Evolutionary conservation across 768 basidiomycete species (phyloP), one percentile per base, ranked within the genome.

Genomic region (Boletus huronensis): DNA sequence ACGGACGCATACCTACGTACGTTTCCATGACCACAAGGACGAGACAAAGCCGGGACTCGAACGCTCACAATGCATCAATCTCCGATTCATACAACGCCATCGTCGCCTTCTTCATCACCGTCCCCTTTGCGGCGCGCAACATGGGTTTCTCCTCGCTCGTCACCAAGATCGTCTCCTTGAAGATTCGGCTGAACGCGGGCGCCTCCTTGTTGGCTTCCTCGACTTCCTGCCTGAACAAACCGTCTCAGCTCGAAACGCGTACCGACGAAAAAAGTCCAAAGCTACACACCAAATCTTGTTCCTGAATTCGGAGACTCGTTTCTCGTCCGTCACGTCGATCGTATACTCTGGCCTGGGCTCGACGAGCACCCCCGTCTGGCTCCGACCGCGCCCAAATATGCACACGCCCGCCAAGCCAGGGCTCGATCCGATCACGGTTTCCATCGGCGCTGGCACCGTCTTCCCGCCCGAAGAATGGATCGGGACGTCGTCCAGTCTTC

Each of bases 91-190:
- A 83, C 17, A 65, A 11, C 4, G 50, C 61, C 35, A 79, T 48
- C 1, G 76, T 70, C 5, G 70, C 72, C 52, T 75, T 77, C 45
- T 75, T 73, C 39, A 68, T 67, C 4, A 79, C 71, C 0, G 80
- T 77, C 3, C 79, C 78, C 57, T 82, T 83, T 0, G 66, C 73
- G 0, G 78, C 66, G n/a, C 75, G 74, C 19, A 73, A 66, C 40
- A 82, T 65, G 0, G 78, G 80, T 52, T 78, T 78, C 0, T 64
- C 68, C 25, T 72, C 58, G 4, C 68, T 65, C 0, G 79, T 69
- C 17, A 81, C 61, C 29, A 81, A 40, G 36, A 83, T 77, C 78
- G 82, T 78, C 59, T 82, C 77, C 57, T 77, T 78, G 66, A 77
- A 79, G 14, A 79, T 70, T n/a, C 74, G 67, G 52, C 75, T 76